These are phyloP conservation scores for Dispira simplex DNA, from an alignment of 192 early-diverging fungal genomes.

Conservation along the genomic window DNA sequence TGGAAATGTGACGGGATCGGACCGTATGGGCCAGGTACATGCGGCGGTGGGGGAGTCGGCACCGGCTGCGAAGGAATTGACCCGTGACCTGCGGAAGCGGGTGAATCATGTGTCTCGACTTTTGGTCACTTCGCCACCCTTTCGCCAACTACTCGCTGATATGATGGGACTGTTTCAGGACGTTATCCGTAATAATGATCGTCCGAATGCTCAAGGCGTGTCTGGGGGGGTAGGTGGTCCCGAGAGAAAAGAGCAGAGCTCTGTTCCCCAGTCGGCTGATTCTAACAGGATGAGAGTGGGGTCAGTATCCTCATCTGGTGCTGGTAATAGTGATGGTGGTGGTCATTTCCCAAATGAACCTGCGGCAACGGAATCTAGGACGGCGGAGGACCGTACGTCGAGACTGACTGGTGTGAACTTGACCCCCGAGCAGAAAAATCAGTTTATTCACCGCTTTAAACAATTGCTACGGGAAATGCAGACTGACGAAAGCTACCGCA, in stretches of 20 bases:
- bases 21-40: not conserved
- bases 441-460: not conserved
- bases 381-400: not conserved
- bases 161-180: conserved; percentile 22
- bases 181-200: not conserved
- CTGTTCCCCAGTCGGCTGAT: no score
- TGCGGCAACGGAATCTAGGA: not conserved
- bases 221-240: not conserved
- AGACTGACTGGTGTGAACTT: not conserved
- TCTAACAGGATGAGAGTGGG: no score
- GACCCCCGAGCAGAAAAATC: not conserved
- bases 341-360: not conserved
- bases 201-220: no score
- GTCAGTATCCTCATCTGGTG: not conserved
- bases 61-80: not conserved
- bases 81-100: not conserved
- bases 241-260: not conserved
- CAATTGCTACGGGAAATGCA: not conserved
- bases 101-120: conserved; percentile 20
- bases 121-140: conserved; percentile 27
- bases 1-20: not conserved
- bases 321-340: not conserved
- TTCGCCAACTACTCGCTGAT: conserved; percentile 28
- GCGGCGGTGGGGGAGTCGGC: not conserved
- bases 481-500: not conserved